Percentiles rank a stretch among this genome's conserved stretches.
Evolutionary conservation across 768 basidiomycete genomes (phyloP).

Genomic region (Kwoniella sp.): DNA sequence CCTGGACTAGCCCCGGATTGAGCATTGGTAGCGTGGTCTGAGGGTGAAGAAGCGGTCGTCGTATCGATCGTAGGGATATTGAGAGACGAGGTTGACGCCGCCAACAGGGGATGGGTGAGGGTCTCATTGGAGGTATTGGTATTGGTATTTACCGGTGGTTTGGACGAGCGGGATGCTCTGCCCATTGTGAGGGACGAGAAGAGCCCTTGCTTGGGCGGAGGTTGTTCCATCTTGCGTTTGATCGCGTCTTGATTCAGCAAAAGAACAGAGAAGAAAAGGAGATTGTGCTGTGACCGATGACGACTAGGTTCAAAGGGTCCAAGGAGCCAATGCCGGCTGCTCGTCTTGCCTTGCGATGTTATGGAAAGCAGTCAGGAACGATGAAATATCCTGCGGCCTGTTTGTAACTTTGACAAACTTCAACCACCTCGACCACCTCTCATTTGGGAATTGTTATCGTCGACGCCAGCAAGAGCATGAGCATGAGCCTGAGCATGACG

Average conservation of each 20-base stretch:
- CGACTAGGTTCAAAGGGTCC: too few species aligned
- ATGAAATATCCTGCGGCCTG: too few species aligned
- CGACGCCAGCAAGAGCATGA: too few species aligned
- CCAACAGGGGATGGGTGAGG: slow-evolving; percentile 47
- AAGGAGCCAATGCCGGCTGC: too few species aligned
- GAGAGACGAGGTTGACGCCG: slow-evolving; percentile 40
- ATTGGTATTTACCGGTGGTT: slow-evolving; percentile 3
- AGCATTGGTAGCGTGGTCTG: background rate
- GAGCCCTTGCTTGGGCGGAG: slow-evolving; percentile 24
- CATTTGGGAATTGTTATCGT: too few species aligned
- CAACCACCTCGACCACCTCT: too few species aligned
- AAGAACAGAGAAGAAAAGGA: too few species aligned
- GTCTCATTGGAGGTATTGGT: slow-evolving; percentile 27
- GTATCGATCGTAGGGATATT: slow-evolving; percentile 21
- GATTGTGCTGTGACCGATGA: too few species aligned
- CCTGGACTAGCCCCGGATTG: background rate
- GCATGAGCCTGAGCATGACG: too few species aligned
- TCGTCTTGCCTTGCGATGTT: too few species aligned
- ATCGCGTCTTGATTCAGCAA: background rate
- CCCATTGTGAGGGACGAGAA: slow-evolving; percentile 48
- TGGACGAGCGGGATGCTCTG: slow-evolving; percentile 29
- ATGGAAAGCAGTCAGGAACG: too few species aligned
- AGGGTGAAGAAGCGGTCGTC: background rate
- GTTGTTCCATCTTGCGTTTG: background rate
- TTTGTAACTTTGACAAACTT: too few species aligned